These are phyloP conservation scores for Scheffersomyces segobiensis DNA, from an alignment of 1,139 yeast species.

Conservation along the genomic window DNA sequence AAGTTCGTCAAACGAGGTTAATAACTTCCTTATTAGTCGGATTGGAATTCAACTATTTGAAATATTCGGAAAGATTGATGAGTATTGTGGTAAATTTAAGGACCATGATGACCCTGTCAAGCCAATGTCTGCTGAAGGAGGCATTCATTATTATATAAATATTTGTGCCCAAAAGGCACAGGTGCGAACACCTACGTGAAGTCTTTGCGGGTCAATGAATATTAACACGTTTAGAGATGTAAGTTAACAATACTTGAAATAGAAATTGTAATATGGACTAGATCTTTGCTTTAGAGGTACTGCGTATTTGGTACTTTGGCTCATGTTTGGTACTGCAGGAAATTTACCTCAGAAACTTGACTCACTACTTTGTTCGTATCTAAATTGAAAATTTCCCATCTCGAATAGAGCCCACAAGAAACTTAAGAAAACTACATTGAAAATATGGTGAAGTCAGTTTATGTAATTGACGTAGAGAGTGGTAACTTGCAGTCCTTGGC, in stretches of 20 bases:
- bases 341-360: not conserved
- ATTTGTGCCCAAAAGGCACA: conserved; percentile 28
- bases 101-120: conserved; percentile 15
- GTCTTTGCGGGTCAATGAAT: conserved; percentile 1
- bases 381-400: not conserved
- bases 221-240: not conserved
- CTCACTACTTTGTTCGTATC: not conserved
- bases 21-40: conserved; percentile 31
- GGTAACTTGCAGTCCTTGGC: conserved; percentile 88
- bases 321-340: conserved; percentile 2
- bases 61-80: conserved; percentile 34
- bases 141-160: conserved; percentile 32
- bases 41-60: conserved; percentile 34
- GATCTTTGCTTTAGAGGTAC: not conserved
- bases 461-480: conserved; percentile 90
- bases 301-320: not conserved
- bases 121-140: conserved; percentile 13
- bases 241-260: not conserved
- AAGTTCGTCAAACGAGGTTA: conserved; percentile 33
- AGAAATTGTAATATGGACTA: not conserved
- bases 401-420: not conserved
- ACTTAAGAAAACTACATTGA: not conserved
- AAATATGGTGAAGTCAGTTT: conserved; percentile 43
- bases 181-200: not conserved
- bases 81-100: conserved; percentile 23